These are phyloP conservation scores for Pichia terricola DNA, from an alignment of 1,139 yeast species.

Conservation along the genomic window DNA sequence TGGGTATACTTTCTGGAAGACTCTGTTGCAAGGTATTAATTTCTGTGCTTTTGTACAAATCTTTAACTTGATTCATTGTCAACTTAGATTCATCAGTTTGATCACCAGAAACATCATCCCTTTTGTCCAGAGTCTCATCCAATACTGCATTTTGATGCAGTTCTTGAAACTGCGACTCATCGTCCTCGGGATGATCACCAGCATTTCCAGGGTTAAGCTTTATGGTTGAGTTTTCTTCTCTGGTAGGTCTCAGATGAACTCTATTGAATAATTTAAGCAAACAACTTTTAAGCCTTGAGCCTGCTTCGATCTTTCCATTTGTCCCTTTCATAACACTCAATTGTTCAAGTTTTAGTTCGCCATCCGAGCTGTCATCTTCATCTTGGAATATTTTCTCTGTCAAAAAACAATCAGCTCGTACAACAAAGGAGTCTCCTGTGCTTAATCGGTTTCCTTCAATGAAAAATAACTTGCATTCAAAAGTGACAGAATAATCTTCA, in stretches of 20 bases:
- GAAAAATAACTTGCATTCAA: constrained; percentile 52
- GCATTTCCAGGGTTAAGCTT: background rate
- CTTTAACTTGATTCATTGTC: constrained; percentile 63
- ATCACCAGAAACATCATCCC: constrained; percentile 2
- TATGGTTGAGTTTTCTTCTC: background rate
- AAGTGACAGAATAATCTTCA: constrained; percentile 44
- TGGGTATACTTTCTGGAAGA: constrained; percentile 60
- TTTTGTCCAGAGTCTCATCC: constrained; percentile 3
- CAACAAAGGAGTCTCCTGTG: constrained; percentile 45
- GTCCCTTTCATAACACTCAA: constrained; percentile 6
- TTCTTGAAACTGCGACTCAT: constrained; percentile 1
- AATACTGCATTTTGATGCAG: background rate
- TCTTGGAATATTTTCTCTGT: constrained; percentile 41
- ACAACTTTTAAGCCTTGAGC: constrained; percentile 9
- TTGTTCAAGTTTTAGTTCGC: constrained; percentile 5
- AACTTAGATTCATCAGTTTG: constrained; percentile 22
- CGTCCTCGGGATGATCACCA: background rate
- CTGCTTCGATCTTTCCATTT: constrained; percentile 6
- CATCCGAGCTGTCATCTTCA: constrained; percentile 1
- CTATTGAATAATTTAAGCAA: constrained; percentile 8
- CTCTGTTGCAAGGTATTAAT: constrained; percentile 33
- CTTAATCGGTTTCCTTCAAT: constrained; percentile 44
- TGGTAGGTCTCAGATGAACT: constrained; percentile 4
- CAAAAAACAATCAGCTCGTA: constrained; percentile 28
- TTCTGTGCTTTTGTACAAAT: constrained; percentile 63